Base-by-base conservation (phyloP, 345 rosid species). In the Hibiscus trionum region DNA sequence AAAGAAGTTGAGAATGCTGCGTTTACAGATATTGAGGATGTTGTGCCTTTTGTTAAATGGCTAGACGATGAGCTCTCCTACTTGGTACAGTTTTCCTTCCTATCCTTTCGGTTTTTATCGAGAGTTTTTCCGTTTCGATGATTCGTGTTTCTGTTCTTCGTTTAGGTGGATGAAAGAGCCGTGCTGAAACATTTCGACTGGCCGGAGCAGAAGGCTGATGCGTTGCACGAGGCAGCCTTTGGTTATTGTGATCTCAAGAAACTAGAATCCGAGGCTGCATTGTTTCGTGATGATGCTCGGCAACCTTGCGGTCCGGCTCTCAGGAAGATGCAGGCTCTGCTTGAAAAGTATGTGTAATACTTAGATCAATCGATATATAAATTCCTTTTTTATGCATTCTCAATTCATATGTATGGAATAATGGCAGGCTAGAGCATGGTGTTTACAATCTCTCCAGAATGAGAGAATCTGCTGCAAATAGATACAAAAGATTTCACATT, bases 41-140 rank as follows among this genome's bases (percentile, higher is more conserved):
- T 91, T 50, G 96, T 96, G 31, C 91, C 96, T 35, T 96, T 93
- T 72, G 99, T 96, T 4, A 90, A 96, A 75, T 96, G 93, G 79
- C 98, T 91, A 27, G 74, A 72, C 14, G 71, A 67, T 49, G 71
- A 67, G 44, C 71, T 67, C 44, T 49, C 71, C 19, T 50, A 67
- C 58, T 67, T 67, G 59, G 71, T 67, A 49, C 4, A 7, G 2
- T 16, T 29, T 16, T 7, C 15, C 10, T 46, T 9, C 10, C 4
- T 5, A 2, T 29, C 15, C 4, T 68, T 8, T 49, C 4, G 0
- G 5, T 6, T 66, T 35, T 44, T 44, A 5, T 47, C 6, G 6
- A 26, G 24, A 9, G 0, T 50, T 17, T 64, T 58, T 19, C 11
- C 9, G 2, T 64, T 27, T 16, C 31, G 16, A 27, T 29, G 16